A percentile compares a stretch with the other conserved stretches of the same genome.
phyloP scores from a whole-genome alignment of 495 filamentous ascomycete genomes.

The Articulospora tetracladia region DNA sequence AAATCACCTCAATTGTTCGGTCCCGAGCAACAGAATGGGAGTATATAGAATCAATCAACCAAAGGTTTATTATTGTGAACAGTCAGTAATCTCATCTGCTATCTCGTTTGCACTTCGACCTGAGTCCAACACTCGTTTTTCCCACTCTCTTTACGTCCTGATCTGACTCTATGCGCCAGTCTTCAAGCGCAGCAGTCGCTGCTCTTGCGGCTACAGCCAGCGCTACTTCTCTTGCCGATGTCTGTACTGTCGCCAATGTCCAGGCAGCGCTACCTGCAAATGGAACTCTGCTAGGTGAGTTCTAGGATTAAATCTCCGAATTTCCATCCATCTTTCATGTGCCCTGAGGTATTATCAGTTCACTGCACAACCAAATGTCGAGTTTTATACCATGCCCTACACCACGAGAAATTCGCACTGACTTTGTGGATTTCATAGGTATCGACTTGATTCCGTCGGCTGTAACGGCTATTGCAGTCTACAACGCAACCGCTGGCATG shows the following conservation, averaged over 20 bases:
- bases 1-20: no score
- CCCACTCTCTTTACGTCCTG: no score
- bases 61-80: no score
- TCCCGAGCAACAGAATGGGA: no score
- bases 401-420: no score
- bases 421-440: no score
- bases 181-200: background rate
- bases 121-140: no score
- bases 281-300: slow-evolving; percentile 15
- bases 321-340: background rate
- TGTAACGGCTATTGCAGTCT: slow-evolving; percentile 20
- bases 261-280: slow-evolving; percentile 23
- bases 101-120: no score
- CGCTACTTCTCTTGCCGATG: slow-evolving; percentile 18
- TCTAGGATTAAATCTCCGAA: background rate
- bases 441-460: slow-evolving; percentile 25
- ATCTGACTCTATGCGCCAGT: slow-evolving; percentile 3
- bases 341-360: background rate
- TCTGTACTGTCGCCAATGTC: slow-evolving; percentile 23
- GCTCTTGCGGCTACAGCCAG: slow-evolving; percentile 6
- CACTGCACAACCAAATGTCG: background rate
- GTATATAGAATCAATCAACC: no score
- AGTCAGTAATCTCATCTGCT: no score
- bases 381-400: background rate
- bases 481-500: slow-evolving; percentile 17